Evolutionary conservation across 805 yeast genomes (phyloP).

Genomic region (Wickerhamomyces bovis): DNA sequence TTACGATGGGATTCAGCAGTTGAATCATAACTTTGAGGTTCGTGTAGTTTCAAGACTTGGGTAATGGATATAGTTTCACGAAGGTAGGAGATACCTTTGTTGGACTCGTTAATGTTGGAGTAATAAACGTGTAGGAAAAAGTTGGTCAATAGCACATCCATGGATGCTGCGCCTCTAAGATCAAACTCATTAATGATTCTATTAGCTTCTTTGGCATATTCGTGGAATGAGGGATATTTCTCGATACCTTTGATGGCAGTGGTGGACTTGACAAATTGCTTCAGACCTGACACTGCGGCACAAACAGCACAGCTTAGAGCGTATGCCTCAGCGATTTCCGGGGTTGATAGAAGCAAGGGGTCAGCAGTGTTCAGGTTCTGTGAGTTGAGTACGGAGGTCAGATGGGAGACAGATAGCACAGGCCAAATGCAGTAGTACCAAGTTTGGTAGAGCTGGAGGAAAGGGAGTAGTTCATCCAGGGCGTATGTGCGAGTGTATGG

Average conservation of each 20-base stretch:
- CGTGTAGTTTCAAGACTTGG: conserved; percentile 18
- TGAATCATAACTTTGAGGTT: conserved; percentile 10
- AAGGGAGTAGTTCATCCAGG: conserved; percentile 17
- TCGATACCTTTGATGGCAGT: conserved; percentile 11
- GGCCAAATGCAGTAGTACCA: conserved; percentile 25
- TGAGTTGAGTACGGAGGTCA: conserved; percentile 12
- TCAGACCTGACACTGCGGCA: conserved; percentile 19
- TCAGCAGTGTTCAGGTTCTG: conserved; percentile 2
- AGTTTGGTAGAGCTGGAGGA: conserved; percentile 20
- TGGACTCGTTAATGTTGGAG: conserved; percentile 15
- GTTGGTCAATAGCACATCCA: conserved; percentile 13
- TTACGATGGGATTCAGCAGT: conserved; percentile 16
- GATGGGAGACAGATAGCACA: conserved; percentile 13
- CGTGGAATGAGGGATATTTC: conserved; percentile 14
- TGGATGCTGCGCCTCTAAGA: conserved; percentile 11
- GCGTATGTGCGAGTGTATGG: conserved; percentile 6
- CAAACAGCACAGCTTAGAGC: conserved; percentile 20
- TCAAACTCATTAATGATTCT: conserved; percentile 16
- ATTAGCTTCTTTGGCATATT: conserved; percentile 19
- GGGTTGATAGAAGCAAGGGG: conserved; percentile 7
- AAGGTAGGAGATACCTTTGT: conserved; percentile 15
- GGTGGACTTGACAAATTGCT: conserved; percentile 18
- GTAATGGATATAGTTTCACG: conserved; percentile 21
- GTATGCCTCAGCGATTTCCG: conserved; percentile 13
- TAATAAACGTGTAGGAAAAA: conserved; percentile 20